Conservation (phyloP, 805 yeast species). For the Suhomyces prunicola region DNA sequence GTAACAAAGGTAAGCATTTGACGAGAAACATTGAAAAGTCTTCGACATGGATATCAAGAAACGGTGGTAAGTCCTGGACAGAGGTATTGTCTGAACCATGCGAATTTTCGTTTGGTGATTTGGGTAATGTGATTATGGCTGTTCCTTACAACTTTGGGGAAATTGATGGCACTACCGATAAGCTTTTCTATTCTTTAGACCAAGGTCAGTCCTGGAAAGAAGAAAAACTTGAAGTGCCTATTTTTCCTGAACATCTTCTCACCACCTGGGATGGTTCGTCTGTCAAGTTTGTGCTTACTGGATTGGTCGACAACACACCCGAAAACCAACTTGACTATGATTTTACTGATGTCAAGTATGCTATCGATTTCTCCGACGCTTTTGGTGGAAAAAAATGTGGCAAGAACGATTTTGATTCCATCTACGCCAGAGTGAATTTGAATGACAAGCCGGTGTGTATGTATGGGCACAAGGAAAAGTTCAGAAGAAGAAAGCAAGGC, state of each 20-base stretch:
- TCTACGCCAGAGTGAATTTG: slow-evolving; percentile 49
- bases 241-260: slow-evolving; percentile 42
- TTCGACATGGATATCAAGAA: slow-evolving; percentile 62
- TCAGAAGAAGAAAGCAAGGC: slow-evolving; percentile 58
- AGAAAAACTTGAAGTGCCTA: slow-evolving; percentile 42
- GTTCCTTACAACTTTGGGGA: slow-evolving; percentile 36
- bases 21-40: slow-evolving; percentile 11
- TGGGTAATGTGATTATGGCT: slow-evolving; percentile 69
- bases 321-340: slow-evolving; percentile 7
- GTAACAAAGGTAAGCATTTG: slow-evolving; percentile 28
- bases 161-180: slow-evolving; percentile 27
- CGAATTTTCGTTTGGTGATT: slow-evolving; percentile 65
- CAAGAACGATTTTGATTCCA: slow-evolving; percentile 58
- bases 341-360: slow-evolving; percentile 20
- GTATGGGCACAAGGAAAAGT: slow-evolving; percentile 64
- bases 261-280: slow-evolving; percentile 74
- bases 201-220: slow-evolving; percentile 69
- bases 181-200: slow-evolving; percentile 57
- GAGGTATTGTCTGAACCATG: slow-evolving; percentile 51
- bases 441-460: slow-evolving; percentile 49
- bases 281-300: slow-evolving; percentile 51
- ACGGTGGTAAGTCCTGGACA: slow-evolving; percentile 77
- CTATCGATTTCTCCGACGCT: slow-evolving; percentile 57
- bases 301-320: slow-evolving; percentile 23
- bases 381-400: slow-evolving; percentile 47